Evolutionary conservation across 106 monocot genomes (phyloP).

Genomic region (Platanthera zijinensis): DNA sequence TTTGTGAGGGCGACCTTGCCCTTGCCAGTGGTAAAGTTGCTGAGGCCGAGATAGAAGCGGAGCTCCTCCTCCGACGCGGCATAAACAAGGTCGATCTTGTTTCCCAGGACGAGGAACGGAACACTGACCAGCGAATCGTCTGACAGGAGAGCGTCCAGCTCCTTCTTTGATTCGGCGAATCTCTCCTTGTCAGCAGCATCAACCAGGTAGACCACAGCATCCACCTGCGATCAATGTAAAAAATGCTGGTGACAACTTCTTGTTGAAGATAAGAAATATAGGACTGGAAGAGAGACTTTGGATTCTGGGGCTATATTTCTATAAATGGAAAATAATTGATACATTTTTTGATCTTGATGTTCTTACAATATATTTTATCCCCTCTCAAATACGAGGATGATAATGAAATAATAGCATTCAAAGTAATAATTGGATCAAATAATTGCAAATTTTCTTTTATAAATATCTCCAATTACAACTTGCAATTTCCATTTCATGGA

Average conservation of each 20-base stretch:
- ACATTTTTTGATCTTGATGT: too few species aligned
- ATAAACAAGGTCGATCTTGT: conserved; percentile 18
- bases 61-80: conserved; percentile 56
- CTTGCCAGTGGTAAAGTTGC: conserved; percentile 49
- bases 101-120: conserved; percentile 49
- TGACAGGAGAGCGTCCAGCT: conserved; percentile 48
- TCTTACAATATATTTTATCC: too few species aligned
- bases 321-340: too few species aligned
- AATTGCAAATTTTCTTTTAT: too few species aligned
- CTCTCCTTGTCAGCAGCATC: conserved; percentile 70
- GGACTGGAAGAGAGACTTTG: too few species aligned
- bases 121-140: conserved; percentile 40
- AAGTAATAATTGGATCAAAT: too few species aligned
- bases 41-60: conserved; percentile 36
- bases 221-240: conserved; percentile 35
- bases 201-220: conserved; percentile 68
- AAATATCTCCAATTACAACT: too few species aligned
- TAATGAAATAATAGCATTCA: too few species aligned
- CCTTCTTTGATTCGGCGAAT: conserved; percentile 66
- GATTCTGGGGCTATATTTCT: too few species aligned
- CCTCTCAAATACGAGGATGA: too few species aligned
- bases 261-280: too few species aligned
- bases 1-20: conserved; percentile 35
- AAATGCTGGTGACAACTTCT: background rate
- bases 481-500: too few species aligned